Evolutionary conservation across 768 basidiomycete genomes (phyloP).

Genomic region (Suillus subalutaceus): DNA sequence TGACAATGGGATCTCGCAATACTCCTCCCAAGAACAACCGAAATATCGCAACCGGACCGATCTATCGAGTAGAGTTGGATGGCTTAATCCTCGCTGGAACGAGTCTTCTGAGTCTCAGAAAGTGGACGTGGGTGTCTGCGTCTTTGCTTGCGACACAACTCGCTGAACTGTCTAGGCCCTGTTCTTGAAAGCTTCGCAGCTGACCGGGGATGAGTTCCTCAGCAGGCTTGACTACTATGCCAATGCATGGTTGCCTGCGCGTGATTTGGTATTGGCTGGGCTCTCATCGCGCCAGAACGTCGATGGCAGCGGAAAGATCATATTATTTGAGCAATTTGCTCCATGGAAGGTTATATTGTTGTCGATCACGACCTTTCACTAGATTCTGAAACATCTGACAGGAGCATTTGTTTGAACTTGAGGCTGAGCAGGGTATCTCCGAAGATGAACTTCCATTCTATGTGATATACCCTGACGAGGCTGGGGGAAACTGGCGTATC

Average conservation of each 20-base stretch:
- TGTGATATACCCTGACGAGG: conserved; percentile 88
- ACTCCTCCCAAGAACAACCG: conserved; percentile 63
- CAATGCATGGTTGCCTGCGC: conserved; percentile 91
- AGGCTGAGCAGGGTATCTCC: conserved; percentile 54
- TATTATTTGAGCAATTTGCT: conserved; percentile 77
- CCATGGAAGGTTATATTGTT: conserved; percentile 78
- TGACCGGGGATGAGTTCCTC: conserved; percentile 87
- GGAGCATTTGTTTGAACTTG: conserved; percentile 92
- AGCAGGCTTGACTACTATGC: conserved; percentile 79
- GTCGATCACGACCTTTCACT: not conserved
- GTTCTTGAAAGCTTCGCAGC: conserved; percentile 77
- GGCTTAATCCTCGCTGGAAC: conserved; percentile 94
- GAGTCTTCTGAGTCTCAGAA: conserved; percentile 64
- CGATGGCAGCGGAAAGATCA: conserved; percentile 75
- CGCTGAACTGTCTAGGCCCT: conserved; percentile 47
- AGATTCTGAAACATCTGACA: conserved; percentile 33
- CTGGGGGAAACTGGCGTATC: conserved; percentile 77
- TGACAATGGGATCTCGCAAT: conserved; percentile 93
- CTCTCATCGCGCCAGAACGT: conserved; percentile 55
- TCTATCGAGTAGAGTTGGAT: conserved; percentile 79
- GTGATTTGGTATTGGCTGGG: conserved; percentile 72
- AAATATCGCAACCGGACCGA: conserved; percentile 82
- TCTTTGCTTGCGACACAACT: conserved; percentile 14
- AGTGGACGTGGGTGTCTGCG: conserved; percentile 65
- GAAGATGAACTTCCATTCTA: conserved; percentile 68